phyloP scores from a whole-genome alignment of 1,139 yeast genomes.

The Candida glucosophila region DNA sequence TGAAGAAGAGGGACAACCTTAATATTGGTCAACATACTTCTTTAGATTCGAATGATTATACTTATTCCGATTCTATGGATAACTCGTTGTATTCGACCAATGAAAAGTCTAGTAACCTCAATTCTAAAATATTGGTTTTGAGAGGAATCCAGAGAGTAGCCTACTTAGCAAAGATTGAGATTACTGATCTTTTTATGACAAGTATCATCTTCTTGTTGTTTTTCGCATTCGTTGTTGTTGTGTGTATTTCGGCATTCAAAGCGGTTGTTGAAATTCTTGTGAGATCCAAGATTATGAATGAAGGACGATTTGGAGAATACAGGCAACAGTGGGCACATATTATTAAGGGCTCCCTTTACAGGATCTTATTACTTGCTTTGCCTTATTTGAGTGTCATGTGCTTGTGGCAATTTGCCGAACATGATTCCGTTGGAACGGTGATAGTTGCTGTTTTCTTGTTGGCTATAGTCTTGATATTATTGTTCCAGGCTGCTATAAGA shows the following conservation, averaged over 20 bases:
- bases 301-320: conserved; percentile 64
- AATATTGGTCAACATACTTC: conserved; percentile 4
- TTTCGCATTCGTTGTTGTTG: conserved; percentile 64
- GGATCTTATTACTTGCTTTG: conserved; percentile 72
- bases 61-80: conserved; percentile 43
- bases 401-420: conserved; percentile 79
- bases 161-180: conserved; percentile 73
- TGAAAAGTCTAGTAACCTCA: conserved; percentile 48
- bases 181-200: conserved; percentile 79
- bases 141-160: conserved; percentile 93
- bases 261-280: conserved; percentile 65
- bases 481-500: conserved; percentile 66
- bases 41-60: conserved; percentile 32
- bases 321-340: conserved; percentile 74
- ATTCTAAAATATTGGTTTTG: conserved; percentile 65
- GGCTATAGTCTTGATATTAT: conserved; percentile 45
- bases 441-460: conserved; percentile 71
- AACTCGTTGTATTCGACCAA: conserved; percentile 57
- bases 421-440: conserved; percentile 77
- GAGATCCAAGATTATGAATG: conserved; percentile 51
- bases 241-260: conserved; percentile 60
- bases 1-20: neutral
- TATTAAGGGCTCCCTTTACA: conserved; percentile 80
- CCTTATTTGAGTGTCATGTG: conserved; percentile 80
- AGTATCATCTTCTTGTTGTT: conserved; percentile 77